These are phyloP conservation scores for Fomitopsis serialis DNA, from an alignment of 768 basidiomycete genomes.

Conservation along the genomic window DNA sequence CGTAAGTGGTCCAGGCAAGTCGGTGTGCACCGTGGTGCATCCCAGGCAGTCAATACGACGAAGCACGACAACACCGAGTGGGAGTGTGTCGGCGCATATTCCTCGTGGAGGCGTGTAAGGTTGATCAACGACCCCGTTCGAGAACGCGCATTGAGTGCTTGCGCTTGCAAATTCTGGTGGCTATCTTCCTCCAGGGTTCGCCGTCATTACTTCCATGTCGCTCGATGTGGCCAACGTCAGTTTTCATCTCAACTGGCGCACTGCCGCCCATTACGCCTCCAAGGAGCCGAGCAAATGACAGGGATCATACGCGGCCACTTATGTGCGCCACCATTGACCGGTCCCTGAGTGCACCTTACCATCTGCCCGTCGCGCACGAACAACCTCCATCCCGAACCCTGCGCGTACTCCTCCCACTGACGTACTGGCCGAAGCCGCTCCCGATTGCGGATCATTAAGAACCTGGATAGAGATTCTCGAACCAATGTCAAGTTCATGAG, in stretches of 20 bases:
- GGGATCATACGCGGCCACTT: too few species aligned
- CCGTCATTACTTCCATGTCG: not conserved
- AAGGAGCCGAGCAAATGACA: not conserved
- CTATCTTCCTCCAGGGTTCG: not conserved
- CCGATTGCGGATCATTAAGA: slow-evolving; percentile 8
- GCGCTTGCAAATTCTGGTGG: not conserved
- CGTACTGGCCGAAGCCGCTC: not conserved
- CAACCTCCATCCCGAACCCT: not conserved
- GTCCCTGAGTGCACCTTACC: too few species aligned
- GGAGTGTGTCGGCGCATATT: not conserved
- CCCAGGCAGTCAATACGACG: not conserved
- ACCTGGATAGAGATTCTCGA: slow-evolving; percentile 1
- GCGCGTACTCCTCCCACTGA: not conserved
- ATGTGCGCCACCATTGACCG: not conserved
- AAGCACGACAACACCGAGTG: not conserved
- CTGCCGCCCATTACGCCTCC: not conserved
- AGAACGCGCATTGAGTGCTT: not conserved
- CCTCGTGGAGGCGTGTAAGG: not conserved
- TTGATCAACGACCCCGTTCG: not conserved
- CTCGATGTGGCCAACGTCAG: not conserved
- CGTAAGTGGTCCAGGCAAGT: not conserved
- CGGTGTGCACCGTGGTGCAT: not conserved
- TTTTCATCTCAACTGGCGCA: too few species aligned
- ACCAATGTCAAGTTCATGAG: not conserved
- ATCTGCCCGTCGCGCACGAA: too few species aligned